Conservation (phyloP, 805 yeast genomes). For the Kazachstania psychrophila region DNA sequence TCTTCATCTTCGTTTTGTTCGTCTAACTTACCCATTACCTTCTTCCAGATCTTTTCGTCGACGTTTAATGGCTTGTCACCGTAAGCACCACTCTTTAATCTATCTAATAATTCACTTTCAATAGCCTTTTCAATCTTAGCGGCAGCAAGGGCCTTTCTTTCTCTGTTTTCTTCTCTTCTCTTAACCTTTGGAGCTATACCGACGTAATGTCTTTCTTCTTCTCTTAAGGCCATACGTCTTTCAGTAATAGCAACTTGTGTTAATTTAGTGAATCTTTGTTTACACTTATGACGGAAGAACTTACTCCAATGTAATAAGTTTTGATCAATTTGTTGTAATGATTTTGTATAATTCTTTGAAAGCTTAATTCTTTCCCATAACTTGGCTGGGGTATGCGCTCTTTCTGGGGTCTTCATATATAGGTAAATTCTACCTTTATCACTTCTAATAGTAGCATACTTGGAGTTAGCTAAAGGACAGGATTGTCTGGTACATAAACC, state of each 20-base stretch:
- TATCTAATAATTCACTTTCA: constrained; percentile 87
- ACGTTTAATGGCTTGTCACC: constrained; percentile 97
- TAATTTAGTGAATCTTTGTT: constrained; percentile 87
- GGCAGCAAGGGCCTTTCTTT: constrained; percentile 92
- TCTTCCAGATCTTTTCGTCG: constrained; percentile 92
- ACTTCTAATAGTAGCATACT: constrained; percentile 79
- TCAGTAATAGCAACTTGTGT: constrained; percentile 95
- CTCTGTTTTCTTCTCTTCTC: constrained; percentile 89
- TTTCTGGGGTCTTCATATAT: constrained; percentile 95
- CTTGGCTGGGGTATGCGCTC: constrained; percentile 90
- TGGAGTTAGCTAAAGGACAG: constrained; percentile 92
- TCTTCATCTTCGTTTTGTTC: constrained; percentile 50
- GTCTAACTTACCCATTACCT: constrained; percentile 77
- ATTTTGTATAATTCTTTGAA: constrained; percentile 80
- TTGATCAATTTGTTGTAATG: constrained; percentile 80
- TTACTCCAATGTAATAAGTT: constrained; percentile 89
- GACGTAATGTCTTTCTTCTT: constrained; percentile 87
- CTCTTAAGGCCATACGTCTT: constrained; percentile 81
- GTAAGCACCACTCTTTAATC: constrained; percentile 95
- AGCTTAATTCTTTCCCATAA: constrained; percentile 92
- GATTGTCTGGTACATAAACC: constrained; percentile 91
- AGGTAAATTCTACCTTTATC: constrained; percentile 71
- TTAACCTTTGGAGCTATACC: constrained; percentile 90
- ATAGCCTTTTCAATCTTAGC: constrained; percentile 95
- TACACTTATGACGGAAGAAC: constrained; percentile 83